Base-by-base conservation (phyloP, 164 flowering plant genomes). In the Aristolochia californica region DNA sequence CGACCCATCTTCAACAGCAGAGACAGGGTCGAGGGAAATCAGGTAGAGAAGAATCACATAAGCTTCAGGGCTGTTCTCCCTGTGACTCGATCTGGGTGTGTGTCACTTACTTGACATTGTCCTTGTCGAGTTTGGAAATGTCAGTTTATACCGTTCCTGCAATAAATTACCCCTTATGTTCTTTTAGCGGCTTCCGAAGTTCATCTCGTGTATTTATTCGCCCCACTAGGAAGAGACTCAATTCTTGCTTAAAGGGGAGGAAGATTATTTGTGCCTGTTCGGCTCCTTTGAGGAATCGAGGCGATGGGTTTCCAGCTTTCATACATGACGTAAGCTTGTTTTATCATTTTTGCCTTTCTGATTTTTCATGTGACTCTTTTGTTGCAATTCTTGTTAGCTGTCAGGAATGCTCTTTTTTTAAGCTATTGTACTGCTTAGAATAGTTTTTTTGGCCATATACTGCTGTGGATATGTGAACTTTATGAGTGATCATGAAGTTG, bases 211-310 rank as follows among this genome's bases (percentile, higher is more conserved):
- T 34, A 34, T 17, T 48, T n/a, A 4, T 22, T 1, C 22, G 20
- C 17, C 51, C 51, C 2, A 0, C 2, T 18, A 27, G 23, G 22
- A 28, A 11, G 22, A 26, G 43, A 43, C 5, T n/a, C 22, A 10
- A 1, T 15, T 48, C 51, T 2, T n/a, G 7, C 5, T 21, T 17
- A n/a, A 22, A 25, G 22, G 61, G 64, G 59, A 76, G 72, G 55
- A 76, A 66, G 59, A 67, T 73, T 53, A 71, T 72, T 34, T 81
- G 85, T 64, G 80, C 78, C 53, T 88, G 85, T 63, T 45, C 72
- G 45, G 80, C 88, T 8, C 78, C 85, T 55, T 73, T 83, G 0
- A 66, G 63, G 54, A 70, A 71, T 45, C 34, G 73, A 48, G 62
- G 64, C 9, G 72, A 60, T 53, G 67, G 63, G 4, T 44, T 67